Evolutionary conservation across 495 filamentous ascomycete genomes (phyloP), one percentile per base, ranked within the genome.

Genomic region (Cenococcum geophilum): DNA sequence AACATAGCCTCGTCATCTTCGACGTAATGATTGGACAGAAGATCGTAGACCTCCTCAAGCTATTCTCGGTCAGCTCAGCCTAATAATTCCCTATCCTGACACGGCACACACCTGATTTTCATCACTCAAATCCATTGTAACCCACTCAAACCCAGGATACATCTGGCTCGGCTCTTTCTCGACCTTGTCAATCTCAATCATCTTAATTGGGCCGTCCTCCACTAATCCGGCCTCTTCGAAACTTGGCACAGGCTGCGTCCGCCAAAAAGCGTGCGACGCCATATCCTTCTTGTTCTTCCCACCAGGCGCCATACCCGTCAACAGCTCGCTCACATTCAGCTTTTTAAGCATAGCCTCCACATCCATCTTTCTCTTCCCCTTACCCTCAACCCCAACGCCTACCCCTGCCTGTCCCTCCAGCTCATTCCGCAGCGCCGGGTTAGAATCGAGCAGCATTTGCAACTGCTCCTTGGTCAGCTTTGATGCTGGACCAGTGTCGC

Each of bases 1-100:
- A 98, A 98, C 88, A 93, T 95, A 52, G 91, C 89, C 67, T 95
- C 89, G 60, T 89, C 85, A 69, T 98, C 95, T 74, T 98, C 95
- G 45, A 98, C 95, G 63, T 96, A 98, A 71, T 98, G 93, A 16
- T 91, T 85, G 58, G 85, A 86, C 49, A 98, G 78, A 34, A 98
- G 77, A 61, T 96, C 88, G 73, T 89, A 96, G 1, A 96, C 83
- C 74, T 97, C 92, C 54, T 85, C 79, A 25, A 93, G 76, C 78
- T 75, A 53, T 1, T 6, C 14, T 21, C 27, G 6, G 27, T 32
- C 27, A 32, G 27, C 27, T 6, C 27, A 32, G 27, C 27, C 3
- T 32, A 10, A n/a, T n/a, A 45, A 45, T 14, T 10, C 11, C 12
- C 1, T 45, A 45, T 45, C 11, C 11, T 45, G 4, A 45, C 1